Percentiles rank a stretch among this genome's conserved stretches.
These are phyloP conservation scores for Phytophthora melonis DNA, from an alignment of 352 stramenopile genomes.

Conservation along the genomic window DNA sequence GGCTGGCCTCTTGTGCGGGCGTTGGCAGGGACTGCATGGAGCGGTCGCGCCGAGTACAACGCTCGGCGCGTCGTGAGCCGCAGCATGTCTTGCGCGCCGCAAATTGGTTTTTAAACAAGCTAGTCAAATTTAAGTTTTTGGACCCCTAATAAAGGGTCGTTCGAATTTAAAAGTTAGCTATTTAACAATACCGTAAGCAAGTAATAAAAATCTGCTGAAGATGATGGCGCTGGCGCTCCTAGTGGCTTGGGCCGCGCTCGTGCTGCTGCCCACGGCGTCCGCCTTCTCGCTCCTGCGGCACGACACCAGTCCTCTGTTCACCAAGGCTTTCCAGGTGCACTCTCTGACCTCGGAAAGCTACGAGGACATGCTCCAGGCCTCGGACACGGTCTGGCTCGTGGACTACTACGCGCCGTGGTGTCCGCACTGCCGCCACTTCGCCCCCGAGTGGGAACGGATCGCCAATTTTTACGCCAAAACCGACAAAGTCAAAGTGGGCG, in stretches of 20 bases:
- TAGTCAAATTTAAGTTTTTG: too few species aligned
- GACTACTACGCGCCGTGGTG: constrained; percentile 91
- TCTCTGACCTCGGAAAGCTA: constrained; percentile 50
- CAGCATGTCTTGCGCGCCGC: too few species aligned
- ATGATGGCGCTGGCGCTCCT: constrained; percentile 1
- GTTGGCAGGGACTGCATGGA: too few species aligned
- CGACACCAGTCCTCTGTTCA: constrained; percentile 70
- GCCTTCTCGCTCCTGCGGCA: constrained; percentile 42
- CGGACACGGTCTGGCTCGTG: constrained; percentile 74
- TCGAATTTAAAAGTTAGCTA: too few species aligned
- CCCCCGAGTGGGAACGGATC: constrained; percentile 76
- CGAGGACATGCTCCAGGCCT: constrained; percentile 56
- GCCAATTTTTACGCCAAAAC: constrained; percentile 72
- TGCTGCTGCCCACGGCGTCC: constrained; percentile 16
- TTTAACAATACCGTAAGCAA: too few species aligned
- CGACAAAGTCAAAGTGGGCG: constrained; percentile 67
- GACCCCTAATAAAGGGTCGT: too few species aligned
- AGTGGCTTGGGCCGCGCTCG: constrained; percentile 10
- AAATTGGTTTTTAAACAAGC: too few species aligned
- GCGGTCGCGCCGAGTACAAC: too few species aligned
- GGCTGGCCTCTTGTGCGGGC: too few species aligned
- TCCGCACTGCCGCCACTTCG: constrained; percentile 82
- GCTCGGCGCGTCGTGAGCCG: too few species aligned
- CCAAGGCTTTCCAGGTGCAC: constrained; percentile 72
- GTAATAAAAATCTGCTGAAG: background rate